Conservation (phyloP, 78 protist genomes). For the Thecamonas trahens region DNA sequence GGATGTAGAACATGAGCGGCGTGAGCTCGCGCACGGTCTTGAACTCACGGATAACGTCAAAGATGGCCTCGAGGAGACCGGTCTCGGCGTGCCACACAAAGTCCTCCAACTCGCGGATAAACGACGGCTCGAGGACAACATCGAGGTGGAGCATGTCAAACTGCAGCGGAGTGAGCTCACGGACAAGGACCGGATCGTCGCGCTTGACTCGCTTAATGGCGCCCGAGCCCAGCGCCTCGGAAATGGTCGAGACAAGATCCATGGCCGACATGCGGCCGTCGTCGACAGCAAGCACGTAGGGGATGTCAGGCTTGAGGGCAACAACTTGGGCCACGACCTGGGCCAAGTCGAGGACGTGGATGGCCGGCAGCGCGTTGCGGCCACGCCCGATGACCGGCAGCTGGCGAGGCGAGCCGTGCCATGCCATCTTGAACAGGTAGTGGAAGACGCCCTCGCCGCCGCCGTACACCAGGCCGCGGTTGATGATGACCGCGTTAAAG, state of each 20-base stretch:
- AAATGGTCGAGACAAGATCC: constrained; percentile 18
- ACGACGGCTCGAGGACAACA: neutral
- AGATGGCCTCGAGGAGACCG: constrained; percentile 1
- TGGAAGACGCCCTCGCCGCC: constrained; percentile 34
- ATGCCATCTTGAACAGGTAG: constrained; percentile 29
- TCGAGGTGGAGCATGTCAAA: neutral
- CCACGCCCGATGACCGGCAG: constrained; percentile 29
- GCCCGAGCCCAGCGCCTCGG: constrained; percentile 25
- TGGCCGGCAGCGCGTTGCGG: constrained; percentile 35
- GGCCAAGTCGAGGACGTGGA: constrained; percentile 37
- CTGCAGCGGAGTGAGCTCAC: neutral
- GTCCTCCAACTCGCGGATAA: neutral
- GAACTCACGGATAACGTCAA: constrained; percentile 7
- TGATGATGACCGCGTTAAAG: neutral
- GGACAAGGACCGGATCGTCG: neutral
- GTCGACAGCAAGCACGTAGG: constrained; percentile 36
- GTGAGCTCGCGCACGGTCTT: constrained; percentile 1
- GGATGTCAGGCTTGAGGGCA: neutral
- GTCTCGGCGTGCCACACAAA: neutral
- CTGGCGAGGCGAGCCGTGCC: constrained; percentile 7
- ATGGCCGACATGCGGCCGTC: neutral
- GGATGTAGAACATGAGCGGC: constrained; percentile 26
- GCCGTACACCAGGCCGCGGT: constrained; percentile 48
- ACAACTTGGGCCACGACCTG: neutral
- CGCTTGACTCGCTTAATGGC: neutral